Evolutionary conservation across 2,329 filamentous ascomycete species (phyloP), one percentile per base, ranked within the genome.

Genomic region (Beauveria australis): DNA sequence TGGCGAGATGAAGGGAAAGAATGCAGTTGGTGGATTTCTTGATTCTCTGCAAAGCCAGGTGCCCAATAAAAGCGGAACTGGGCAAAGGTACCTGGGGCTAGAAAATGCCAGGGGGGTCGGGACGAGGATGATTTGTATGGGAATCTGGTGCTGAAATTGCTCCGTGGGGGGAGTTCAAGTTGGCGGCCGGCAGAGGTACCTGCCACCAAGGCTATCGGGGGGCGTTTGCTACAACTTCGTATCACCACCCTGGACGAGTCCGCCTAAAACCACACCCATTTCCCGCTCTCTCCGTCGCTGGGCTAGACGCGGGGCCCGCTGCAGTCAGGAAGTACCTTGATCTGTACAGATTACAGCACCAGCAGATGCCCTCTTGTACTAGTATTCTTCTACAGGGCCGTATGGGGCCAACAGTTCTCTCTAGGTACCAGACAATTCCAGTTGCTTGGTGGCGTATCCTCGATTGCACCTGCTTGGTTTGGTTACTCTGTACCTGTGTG

Each of bases 161-260:
- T 47, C 7, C 43, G 53, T 37, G 28, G n/a, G 28, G 28, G 41
- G 12, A 16, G 8, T 26, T 16, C 16, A 43, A 30, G 16, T n/a
- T 49, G 47, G 47, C 24, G 47, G 47, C 47, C 44, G 41, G 54
- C 41, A 57, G 41, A 57, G 44, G 44, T 48, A 48, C 44, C 7
- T 44, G 33, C 40, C 53, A 54, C 26, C 53, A 47, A 37, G 54
- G 54, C 54, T 49, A 57, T 57, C 54, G 54, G 54, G 26, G 44
- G 54, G 54, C 22, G 44, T 57, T 33, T 33, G 30, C 30, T 22
- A 22, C 22, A 12, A 12, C 10, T 12, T 33, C 30, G 30, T 33
- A 33, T 33, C 30, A 33, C 30, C 47, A 30, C 47, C 18, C 30
- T 33, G 26, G 47, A n/a, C 37, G 30, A 41, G 49, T 52, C 30